Evolutionary conservation across 192 early-diverging fungal genomes (phyloP).

Genomic region (Borealophlyctis nickersoniae): DNA sequence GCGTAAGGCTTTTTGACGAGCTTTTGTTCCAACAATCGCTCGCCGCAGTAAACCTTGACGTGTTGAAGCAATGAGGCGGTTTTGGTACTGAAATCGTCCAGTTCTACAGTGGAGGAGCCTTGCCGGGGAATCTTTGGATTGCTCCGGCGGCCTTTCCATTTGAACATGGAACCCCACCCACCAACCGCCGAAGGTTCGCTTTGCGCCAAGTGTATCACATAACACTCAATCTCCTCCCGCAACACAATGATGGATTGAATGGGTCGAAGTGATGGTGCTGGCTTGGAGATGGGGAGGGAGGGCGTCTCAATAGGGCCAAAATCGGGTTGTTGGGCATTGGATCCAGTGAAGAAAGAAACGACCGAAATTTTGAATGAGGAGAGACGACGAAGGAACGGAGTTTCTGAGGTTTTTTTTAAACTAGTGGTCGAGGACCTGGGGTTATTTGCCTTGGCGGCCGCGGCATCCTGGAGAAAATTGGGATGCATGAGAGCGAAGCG

Average conservation of each 20-base stretch:
- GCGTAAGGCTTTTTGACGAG: not conserved
- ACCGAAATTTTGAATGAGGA: conserved; percentile 13
- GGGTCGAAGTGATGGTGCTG: conserved; percentile 5
- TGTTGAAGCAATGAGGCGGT: not conserved
- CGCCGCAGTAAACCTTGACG: conserved; percentile 8
- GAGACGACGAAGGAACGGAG: conserved; percentile 12
- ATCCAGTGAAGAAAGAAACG: conserved; percentile 17
- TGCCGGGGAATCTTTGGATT: not conserved
- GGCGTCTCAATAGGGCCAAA: conserved; percentile 12
- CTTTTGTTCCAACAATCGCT: conserved; percentile 8
- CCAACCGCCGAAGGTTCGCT: not conserved
- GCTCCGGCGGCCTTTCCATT: conserved; percentile 1
- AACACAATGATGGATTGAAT: conserved; percentile 24
- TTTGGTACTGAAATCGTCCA: not conserved
- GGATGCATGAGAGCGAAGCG: no score
- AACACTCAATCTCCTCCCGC: conserved; percentile 27
- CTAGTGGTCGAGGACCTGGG: no score
- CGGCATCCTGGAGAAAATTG: no score
- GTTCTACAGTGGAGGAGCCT: not conserved
- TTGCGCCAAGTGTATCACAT: conserved; percentile 9
- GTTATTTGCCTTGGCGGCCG: no score
- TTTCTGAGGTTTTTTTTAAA: no score
- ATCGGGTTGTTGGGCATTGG: not conserved
- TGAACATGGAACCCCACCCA: not conserved
- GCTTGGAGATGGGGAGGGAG: not conserved